Conservation (phyloP, 208 protist species). For the Leishmania martiniquensis region DNA sequence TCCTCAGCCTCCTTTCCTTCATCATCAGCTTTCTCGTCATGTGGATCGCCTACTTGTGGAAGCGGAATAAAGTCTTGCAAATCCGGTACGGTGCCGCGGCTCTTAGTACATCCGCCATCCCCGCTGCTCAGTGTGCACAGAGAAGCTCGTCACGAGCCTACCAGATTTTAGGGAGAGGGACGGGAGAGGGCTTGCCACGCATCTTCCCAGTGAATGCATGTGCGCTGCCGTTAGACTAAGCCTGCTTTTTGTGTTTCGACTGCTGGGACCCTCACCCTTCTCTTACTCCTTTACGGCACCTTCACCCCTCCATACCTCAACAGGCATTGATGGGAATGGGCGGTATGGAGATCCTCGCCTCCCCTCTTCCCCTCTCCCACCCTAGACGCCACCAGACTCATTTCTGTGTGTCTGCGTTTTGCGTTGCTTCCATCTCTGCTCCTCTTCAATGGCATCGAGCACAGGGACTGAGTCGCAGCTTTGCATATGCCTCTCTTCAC, state of each 20-base stretch:
- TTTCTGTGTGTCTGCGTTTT: not conserved
- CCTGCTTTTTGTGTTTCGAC: not conserved
- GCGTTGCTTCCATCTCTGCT: not conserved
- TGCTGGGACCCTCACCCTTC: no score
- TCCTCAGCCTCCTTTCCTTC: constrained; percentile 66
- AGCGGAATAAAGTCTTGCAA: constrained; percentile 74
- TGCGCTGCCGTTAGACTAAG: not conserved
- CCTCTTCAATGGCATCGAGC: not conserved
- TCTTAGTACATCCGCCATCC: constrained; percentile 21
- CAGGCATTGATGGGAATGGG: not conserved
- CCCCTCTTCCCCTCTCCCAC: not conserved
- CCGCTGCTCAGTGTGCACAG: constrained; percentile 19
- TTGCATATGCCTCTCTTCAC: not conserved
- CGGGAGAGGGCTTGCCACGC: not conserved
- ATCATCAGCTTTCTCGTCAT: constrained; percentile 70
- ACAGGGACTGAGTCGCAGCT: not conserved
- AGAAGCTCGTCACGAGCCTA: constrained; percentile 12
- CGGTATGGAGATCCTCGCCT: not conserved
- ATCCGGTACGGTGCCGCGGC: constrained; percentile 51
- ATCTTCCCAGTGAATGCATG: not conserved
- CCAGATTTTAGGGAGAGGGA: constrained; percentile 13
- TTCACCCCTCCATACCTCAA: not conserved
- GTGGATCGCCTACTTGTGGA: constrained; percentile 84
- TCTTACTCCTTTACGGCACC: not conserved
- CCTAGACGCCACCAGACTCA: not conserved